Conservation (phyloP, 345 rosid genomes). For the Hirschfeldia incana region DNA sequence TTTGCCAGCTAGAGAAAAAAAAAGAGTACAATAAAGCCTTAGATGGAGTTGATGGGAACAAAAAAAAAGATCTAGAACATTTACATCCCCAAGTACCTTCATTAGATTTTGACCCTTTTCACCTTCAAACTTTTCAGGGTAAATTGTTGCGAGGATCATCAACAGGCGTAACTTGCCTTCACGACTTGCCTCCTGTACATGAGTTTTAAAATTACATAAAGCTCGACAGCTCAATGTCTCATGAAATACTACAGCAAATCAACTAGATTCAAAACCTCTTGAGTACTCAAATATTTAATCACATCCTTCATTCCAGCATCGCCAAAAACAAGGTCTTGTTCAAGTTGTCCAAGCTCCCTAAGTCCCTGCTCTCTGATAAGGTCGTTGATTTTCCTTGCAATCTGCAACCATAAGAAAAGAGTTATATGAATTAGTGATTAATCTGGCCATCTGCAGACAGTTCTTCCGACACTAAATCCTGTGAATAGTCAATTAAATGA, state of each 20-base stretch:
- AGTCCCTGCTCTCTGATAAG: constrained; percentile 81
- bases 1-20: constrained; percentile 63
- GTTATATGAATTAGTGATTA: constrained; percentile 15
- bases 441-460: not conserved
- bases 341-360: constrained; percentile 91
- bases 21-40: constrained; percentile 6
- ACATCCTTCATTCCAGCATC: constrained; percentile 98
- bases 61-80: constrained; percentile 11
- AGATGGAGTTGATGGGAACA: not conserved
- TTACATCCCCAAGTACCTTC: constrained; percentile 56
- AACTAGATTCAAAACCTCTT: constrained; percentile 64
- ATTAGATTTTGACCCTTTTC: constrained; percentile 88
- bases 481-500: constrained; percentile 5
- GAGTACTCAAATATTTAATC: too few relatives aligned
- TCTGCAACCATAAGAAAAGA: constrained; percentile 51
- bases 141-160: constrained; percentile 90
- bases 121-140: constrained; percentile 96
- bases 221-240: not conserved
- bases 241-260: not conserved
- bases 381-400: constrained; percentile 86
- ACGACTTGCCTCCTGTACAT: constrained; percentile 78
- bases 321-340: constrained; percentile 98
- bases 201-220: not conserved
- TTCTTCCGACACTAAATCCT: constrained; percentile 4
- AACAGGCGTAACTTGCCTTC: constrained; percentile 94